Conservation (phyloP, 148 eudicot genomes). For the Chenopodium quinoa region DNA sequence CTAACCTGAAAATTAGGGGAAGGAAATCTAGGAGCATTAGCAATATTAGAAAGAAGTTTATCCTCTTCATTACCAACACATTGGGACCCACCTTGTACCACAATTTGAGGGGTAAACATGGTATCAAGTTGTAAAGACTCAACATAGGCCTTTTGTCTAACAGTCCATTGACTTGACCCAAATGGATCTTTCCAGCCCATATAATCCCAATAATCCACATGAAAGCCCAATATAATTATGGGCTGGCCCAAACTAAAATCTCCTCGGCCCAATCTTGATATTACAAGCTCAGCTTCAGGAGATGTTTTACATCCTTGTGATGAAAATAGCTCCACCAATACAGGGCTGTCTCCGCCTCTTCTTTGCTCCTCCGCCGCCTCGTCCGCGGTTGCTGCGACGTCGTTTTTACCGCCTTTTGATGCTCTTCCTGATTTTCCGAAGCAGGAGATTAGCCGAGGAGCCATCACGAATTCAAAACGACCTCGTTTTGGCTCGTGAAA, state of each 20-base stretch:
- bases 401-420: constrained; percentile 12
- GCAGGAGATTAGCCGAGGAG: constrained; percentile 54
- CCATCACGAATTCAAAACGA: constrained; percentile 35
- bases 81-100: constrained; percentile 65
- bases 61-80: constrained; percentile 70
- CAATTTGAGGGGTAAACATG: constrained; percentile 81
- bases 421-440: constrained; percentile 38
- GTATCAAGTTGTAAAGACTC: constrained; percentile 68
- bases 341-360: constrained; percentile 30
- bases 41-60: constrained; percentile 43
- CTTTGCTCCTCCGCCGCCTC: constrained; percentile 42
- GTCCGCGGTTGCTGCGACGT: constrained; percentile 34
- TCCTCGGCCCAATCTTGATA: constrained; percentile 84
- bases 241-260: constrained; percentile 58
- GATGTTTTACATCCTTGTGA: constrained; percentile 89
- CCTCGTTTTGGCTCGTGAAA: constrained; percentile 10
- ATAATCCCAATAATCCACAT: constrained; percentile 92
- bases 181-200: constrained; percentile 89
- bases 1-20: constrained; percentile 64
- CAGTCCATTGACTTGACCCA: constrained; percentile 81
- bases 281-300: constrained; percentile 69
- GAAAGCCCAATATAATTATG: constrained; percentile 61
- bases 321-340: constrained; percentile 81
- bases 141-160: constrained; percentile 75
- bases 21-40: constrained; percentile 54